Percentiles rank a stretch among this genome's conserved stretches.
Evolutionary conservation across 352 stramenopile genomes (phyloP).

Genomic region (Albugo laibachii): DNA sequence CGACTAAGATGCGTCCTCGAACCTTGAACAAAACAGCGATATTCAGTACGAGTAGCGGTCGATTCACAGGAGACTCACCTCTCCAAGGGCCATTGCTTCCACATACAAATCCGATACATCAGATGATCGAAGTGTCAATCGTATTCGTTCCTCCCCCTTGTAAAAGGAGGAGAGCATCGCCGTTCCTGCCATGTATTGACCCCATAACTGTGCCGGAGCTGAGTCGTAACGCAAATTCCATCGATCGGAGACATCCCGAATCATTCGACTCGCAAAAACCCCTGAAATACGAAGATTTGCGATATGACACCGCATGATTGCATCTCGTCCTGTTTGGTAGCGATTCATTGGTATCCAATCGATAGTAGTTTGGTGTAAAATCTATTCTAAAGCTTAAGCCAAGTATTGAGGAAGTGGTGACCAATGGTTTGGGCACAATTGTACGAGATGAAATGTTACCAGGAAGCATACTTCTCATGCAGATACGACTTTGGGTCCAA

Average conservation of each 20-base stretch:
- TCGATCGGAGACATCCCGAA: slow-evolving; percentile 28
- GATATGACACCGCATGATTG: slow-evolving; percentile 50
- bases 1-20: background rate
- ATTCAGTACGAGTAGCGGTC: background rate
- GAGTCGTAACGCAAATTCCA: slow-evolving; percentile 26
- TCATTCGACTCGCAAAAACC: slow-evolving; percentile 34
- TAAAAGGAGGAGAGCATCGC: slow-evolving; percentile 76
- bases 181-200: slow-evolving; percentile 74
- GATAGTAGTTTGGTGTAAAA: too few species aligned
- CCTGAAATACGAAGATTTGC: slow-evolving; percentile 64
- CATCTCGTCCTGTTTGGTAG: slow-evolving; percentile 19
- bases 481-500: too few species aligned
- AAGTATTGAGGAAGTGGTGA: too few species aligned
- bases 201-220: slow-evolving; percentile 31
- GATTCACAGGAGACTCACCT: slow-evolving; percentile 9
- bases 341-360: too few species aligned
- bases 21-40: background rate
- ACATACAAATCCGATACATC: slow-evolving; percentile 56
- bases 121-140: slow-evolving; percentile 41
- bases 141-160: slow-evolving; percentile 73
- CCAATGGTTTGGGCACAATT: too few species aligned
- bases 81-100: slow-evolving; percentile 54
- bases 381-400: too few species aligned
- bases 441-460: too few species aligned
- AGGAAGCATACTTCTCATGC: too few species aligned